Evolutionary conservation across 768 basidiomycete genomes (phyloP), one percentile per base, ranked within the genome.

Genomic region (Phylloporus sp.): DNA sequence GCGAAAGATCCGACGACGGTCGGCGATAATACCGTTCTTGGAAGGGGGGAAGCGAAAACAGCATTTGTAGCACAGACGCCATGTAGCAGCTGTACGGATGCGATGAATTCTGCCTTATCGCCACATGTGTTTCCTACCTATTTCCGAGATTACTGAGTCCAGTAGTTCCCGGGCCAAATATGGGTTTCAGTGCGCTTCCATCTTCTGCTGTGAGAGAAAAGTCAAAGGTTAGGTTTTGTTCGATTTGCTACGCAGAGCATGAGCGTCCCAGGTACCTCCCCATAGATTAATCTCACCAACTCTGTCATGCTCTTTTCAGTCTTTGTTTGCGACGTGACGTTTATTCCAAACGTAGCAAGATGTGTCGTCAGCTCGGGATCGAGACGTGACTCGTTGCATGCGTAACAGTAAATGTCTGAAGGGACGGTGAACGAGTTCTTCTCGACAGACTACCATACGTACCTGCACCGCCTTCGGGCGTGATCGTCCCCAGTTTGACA

Each of bases 291-390:
- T 62, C 80, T 40, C 48, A 93, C 92, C 53, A 99, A 74, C 61
- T 99, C 95, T 0, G 94, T 96, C 84, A 96, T 90, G 46, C 82
- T 90, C 70, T 96, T 97, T 64, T 96, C 92, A 0, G 94, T 97
- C 70, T 98, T 98, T 6, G 69, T 83, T 59, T 89, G 83, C 0
- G 75, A 77, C 29, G 78, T 74, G 2, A 97, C 81, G 50, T 91
- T 85, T 64, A 99, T 95, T 0, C 91, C 93, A 50, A 97, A 96
- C 20, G 76, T 76, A 0, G 79, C 65, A 3, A 98, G 76, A 67
- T 98, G 95, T 0, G 60, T 49, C 0, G 80, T 72, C 9, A 98
- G 65, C 7, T 86, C 79, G 0, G 85, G 88, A 60, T 96, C 91
- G 5, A 84, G 60, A 56, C 78, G 83, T 2, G 87, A 74, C 53